A percentile compares a stretch with the other conserved stretches of the same genome.
phyloP scores from a whole-genome alignment of 495 filamentous ascomycete species.

The Talaromyces wortmannii region DNA sequence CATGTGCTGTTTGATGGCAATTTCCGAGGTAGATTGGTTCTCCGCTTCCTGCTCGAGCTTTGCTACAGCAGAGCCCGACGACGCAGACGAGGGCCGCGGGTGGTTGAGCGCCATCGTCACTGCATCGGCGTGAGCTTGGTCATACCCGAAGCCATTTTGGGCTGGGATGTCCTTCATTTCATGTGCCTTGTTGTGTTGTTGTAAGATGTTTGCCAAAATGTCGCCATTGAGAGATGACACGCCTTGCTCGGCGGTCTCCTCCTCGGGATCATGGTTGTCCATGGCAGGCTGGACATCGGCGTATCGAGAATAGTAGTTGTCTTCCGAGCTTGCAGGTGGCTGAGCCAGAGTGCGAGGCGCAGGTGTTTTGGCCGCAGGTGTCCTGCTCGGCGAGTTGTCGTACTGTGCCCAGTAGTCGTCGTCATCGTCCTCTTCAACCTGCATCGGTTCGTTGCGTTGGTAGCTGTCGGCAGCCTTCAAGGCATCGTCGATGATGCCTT shows the following conservation, averaged over 20 bases:
- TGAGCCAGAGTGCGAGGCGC: constrained; percentile 36
- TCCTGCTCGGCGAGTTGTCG: constrained; percentile 73
- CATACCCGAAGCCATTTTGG: constrained; percentile 7
- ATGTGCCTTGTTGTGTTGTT: constrained; percentile 17
- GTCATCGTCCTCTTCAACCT: constrained; percentile 56
- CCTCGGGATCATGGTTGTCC: constrained; percentile 78
- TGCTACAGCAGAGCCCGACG: constrained; percentile 53
- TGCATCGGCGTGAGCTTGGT: background rate
- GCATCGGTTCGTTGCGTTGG: constrained; percentile 17
- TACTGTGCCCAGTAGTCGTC: constrained; percentile 95
- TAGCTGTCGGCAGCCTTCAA: constrained; percentile 17
- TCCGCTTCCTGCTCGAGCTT: constrained; percentile 60
- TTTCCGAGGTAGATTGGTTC: constrained; percentile 60
- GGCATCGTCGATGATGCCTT: constrained; percentile 32
- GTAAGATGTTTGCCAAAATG: constrained; percentile 29
- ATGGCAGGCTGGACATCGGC: constrained; percentile 82
- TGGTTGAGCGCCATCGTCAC: constrained; percentile 26
- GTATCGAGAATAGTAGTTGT: constrained; percentile 78
- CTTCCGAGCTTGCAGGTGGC: constrained; percentile 24
- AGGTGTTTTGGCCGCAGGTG: constrained; percentile 63
- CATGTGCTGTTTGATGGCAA: constrained; percentile 85
- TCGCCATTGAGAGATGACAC: constrained; percentile 50
- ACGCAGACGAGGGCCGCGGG: constrained; percentile 40
- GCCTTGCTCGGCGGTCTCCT: constrained; percentile 42
- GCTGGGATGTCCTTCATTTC: constrained; percentile 18